These are phyloP conservation scores for Ceratocystis colombiana DNA, from an alignment of 2,329 filamentous ascomycete species.

Conservation along the genomic window DNA sequence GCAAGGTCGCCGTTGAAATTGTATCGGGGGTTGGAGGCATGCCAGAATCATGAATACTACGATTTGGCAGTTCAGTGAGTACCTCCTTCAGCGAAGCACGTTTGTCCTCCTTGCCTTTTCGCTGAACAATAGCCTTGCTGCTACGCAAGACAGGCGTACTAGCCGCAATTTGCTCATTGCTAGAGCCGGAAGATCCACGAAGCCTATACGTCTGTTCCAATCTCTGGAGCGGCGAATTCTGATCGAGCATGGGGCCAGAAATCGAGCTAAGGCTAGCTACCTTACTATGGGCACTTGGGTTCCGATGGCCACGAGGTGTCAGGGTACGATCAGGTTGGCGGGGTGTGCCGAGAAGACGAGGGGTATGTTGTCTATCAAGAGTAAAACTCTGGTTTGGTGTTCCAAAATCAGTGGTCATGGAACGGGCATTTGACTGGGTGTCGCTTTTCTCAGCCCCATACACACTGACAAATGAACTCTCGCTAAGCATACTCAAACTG, in stretches of 20 bases:
- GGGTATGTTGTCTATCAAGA: slow-evolving; percentile 16
- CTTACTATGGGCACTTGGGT: slow-evolving; percentile 18
- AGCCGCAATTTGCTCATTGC: slow-evolving; percentile 29
- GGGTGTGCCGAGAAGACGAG: slow-evolving; percentile 15
- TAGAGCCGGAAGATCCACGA: slow-evolving; percentile 25
- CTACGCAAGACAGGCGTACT: slow-evolving; percentile 29
- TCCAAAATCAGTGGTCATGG: not conserved
- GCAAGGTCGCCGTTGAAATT: slow-evolving; percentile 46
- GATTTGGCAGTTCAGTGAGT: slow-evolving; percentile 37
- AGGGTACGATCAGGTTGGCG: slow-evolving; percentile 3
- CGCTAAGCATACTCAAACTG: slow-evolving; percentile 53
- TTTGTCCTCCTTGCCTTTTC: slow-evolving; percentile 36
- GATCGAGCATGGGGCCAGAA: slow-evolving; percentile 37
- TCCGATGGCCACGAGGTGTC: slow-evolving; percentile 20
- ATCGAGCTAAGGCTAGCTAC: slow-evolving; percentile 33
- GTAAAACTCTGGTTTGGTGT: not conserved
- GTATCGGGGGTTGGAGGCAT: slow-evolving; percentile 52
- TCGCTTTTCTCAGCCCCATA: slow-evolving; percentile 38
- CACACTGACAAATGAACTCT: slow-evolving; percentile 56
- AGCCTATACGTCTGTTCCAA: slow-evolving; percentile 34
- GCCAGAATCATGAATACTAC: slow-evolving; percentile 37
- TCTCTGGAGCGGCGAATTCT: slow-evolving; percentile 42
- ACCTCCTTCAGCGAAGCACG: slow-evolving; percentile 41
- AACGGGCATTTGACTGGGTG: slow-evolving; percentile 11
- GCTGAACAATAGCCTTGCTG: slow-evolving; percentile 29